A percentile compares a stretch with the other conserved stretches of the same genome.
Conservation (phyloP, 2,329 filamentous ascomycete genomes). For the Mycosphaerelloides madeirae region DNA sequence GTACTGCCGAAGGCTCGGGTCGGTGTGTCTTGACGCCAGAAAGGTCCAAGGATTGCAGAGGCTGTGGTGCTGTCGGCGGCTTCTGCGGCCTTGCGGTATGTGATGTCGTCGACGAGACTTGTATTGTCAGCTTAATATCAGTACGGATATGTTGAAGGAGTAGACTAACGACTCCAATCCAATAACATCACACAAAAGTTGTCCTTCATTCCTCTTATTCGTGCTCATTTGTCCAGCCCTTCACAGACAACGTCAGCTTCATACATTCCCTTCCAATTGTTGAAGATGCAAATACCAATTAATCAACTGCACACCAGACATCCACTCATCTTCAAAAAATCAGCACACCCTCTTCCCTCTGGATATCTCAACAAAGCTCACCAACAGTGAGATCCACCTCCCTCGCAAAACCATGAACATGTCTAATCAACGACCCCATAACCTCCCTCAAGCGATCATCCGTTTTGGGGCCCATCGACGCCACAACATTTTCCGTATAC, state of each 20-base stretch:
- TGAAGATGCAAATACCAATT: background rate
- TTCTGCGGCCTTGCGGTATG: slow-evolving; percentile 58
- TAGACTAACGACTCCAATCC: slow-evolving; percentile 45
- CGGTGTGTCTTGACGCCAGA: slow-evolving; percentile 73
- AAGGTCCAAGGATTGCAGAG: slow-evolving; percentile 77
- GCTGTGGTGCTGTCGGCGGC: slow-evolving; percentile 55
- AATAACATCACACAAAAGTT: slow-evolving; percentile 55
- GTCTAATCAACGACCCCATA: slow-evolving; percentile 48
- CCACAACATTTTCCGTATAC: slow-evolving; percentile 33
- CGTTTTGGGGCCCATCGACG: slow-evolving; percentile 34
- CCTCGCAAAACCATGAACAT: slow-evolving; percentile 56
- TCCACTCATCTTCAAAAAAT: slow-evolving; percentile 45
- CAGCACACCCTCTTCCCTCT: too few relatives aligned
- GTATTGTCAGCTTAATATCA: background rate
- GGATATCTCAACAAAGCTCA: too few relatives aligned
- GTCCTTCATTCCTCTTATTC: slow-evolving; percentile 59
- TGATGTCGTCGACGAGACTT: slow-evolving; percentile 69
- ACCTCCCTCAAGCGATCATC: slow-evolving; percentile 33
- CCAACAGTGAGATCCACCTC: slow-evolving; percentile 54
- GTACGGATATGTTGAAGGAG: background rate
- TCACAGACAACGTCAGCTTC: slow-evolving; percentile 46
- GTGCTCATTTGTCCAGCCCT: slow-evolving; percentile 59
- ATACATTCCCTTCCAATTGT: too few relatives aligned
- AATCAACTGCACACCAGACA: slow-evolving; percentile 42
- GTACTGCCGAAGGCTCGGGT: slow-evolving; percentile 63